Evolutionary conservation across 768 basidiomycete species (phyloP).

Genomic region (Glaciozyma antarctica): DNA sequence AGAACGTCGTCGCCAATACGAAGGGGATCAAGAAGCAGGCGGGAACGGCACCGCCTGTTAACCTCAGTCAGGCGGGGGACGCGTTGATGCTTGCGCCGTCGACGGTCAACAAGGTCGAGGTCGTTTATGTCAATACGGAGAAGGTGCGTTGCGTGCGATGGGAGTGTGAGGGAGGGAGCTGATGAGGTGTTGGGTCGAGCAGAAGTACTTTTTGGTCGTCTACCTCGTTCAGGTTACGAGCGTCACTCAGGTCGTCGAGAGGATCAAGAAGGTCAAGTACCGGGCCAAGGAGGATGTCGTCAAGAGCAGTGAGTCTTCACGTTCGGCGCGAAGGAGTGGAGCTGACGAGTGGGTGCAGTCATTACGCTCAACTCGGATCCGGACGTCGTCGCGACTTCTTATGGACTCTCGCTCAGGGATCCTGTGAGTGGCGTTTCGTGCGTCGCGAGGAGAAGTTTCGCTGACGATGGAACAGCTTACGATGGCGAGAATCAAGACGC

Average conservation of each 20-base stretch:
- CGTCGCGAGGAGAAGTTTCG: not conserved
- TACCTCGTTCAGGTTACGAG: slow-evolving; percentile 72
- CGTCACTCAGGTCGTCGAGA: slow-evolving; percentile 60
- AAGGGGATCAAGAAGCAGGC: slow-evolving; percentile 93
- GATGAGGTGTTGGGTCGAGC: not conserved
- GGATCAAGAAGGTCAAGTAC: slow-evolving; percentile 59
- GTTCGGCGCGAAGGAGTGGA: not conserved
- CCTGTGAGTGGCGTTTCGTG: slow-evolving; percentile 54
- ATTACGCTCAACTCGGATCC: slow-evolving; percentile 49
- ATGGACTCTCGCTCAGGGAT: slow-evolving; percentile 85
- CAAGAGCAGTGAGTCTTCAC: slow-evolving; percentile 50
- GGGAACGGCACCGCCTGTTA: slow-evolving; percentile 72
- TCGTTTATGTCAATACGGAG: slow-evolving; percentile 38
- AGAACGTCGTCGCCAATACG: slow-evolving; percentile 59
- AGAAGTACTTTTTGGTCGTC: slow-evolving; percentile 81
- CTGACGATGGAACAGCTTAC: slow-evolving; percentile 50
- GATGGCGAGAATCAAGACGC: slow-evolving; percentile 70
- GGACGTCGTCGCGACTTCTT: slow-evolving; percentile 80
- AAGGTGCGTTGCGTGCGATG: slow-evolving; percentile 34
- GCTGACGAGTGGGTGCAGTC: slow-evolving; percentile 4
- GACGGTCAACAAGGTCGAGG: slow-evolving; percentile 17
- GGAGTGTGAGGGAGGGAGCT: not conserved
- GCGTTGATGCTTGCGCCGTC: not conserved
- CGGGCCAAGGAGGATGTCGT: slow-evolving; percentile 56
- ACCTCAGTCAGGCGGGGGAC: slow-evolving; percentile 7